Evolutionary conservation across 1,284 basidiomycete species (phyloP).

Genomic region (Takashimella koratensis): DNA sequence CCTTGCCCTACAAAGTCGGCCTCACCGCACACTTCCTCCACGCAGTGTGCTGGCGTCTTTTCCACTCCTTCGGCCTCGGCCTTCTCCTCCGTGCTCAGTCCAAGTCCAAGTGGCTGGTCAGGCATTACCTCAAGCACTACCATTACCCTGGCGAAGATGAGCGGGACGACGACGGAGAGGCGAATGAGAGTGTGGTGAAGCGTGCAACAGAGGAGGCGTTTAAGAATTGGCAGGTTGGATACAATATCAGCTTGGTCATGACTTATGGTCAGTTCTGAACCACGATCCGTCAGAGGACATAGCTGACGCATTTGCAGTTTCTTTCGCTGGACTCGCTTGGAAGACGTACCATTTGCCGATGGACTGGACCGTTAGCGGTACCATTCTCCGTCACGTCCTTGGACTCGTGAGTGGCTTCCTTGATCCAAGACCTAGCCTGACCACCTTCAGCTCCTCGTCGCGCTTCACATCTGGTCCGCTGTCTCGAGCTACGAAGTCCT

Average conservation of each 20-base stretch:
- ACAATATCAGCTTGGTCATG: conserved; percentile 91
- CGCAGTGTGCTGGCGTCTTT: conserved; percentile 77
- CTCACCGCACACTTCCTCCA: conserved; percentile 72
- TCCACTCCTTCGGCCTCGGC: conserved; percentile 88
- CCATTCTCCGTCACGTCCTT: conserved; percentile 80
- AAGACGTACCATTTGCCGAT: conserved; percentile 75
- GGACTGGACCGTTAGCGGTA: conserved; percentile 86
- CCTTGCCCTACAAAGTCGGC: conserved; percentile 46
- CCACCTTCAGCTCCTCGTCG: conserved; percentile 78
- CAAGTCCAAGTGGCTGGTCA: conserved; percentile 79
- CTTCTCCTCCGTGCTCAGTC: conserved; percentile 78
- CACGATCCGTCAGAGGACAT: too few species aligned
- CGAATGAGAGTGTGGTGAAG: conserved; percentile 51
- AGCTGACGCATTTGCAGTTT: conserved; percentile 58
- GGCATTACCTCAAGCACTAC: conserved; percentile 90
- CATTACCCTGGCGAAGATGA: conserved; percentile 59
- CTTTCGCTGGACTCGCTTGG: conserved; percentile 76
- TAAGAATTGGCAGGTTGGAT: conserved; percentile 87
- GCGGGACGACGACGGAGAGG: conserved; percentile 22
- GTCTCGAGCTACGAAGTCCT: conserved; percentile 87
- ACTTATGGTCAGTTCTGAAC: conserved; percentile 70
- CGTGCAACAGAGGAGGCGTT: conserved; percentile 88
- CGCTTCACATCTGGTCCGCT: conserved; percentile 86
- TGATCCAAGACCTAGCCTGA: conserved; percentile 2
- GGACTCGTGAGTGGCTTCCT: conserved; percentile 59